Percentiles rank a stretch among this genome's conserved stretches.
These are phyloP conservation scores for Auxenochlorella pyrenoidosa DNA, from an alignment of 139 green algal genomes.

Conservation along the genomic window DNA sequence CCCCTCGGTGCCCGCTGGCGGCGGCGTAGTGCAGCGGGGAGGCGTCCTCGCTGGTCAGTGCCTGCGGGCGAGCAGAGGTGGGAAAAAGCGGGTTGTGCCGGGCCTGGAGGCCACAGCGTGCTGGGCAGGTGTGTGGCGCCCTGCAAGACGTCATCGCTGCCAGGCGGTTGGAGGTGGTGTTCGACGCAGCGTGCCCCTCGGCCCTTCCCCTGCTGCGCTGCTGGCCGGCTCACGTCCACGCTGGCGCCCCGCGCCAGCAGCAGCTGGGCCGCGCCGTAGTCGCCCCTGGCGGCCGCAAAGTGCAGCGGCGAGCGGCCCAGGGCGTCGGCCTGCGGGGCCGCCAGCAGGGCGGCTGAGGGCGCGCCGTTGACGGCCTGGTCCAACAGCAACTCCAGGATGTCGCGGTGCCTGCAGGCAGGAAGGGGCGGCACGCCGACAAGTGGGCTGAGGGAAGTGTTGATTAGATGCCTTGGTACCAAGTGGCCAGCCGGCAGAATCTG, in stretches of 20 bases:
- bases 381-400: slow-evolving; percentile 12
- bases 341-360: background rate
- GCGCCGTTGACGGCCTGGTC: background rate
- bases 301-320: slow-evolving; percentile 17
- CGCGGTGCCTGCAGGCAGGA: background rate
- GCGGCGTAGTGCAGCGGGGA: background rate
- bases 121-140: no score
- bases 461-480: no score
- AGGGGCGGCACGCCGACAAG: no score
- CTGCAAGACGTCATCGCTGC: no score
- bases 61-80: background rate
- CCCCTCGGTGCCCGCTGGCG: background rate
- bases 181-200: no score
- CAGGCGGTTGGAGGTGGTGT: no score
- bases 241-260: slow-evolving; percentile 8
- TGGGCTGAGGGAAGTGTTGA: no score
- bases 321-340: background rate
- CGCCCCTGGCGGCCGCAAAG: slow-evolving; percentile 15
- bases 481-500: no score
- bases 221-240: slow-evolving; percentile 7
- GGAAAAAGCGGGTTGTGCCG: background rate
- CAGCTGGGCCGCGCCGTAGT: slow-evolving; percentile 25
- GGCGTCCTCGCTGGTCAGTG: background rate
- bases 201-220: no score
- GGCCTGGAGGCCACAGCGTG: no score